Evolutionary conservation across 805 yeast genomes (phyloP), one percentile per base, ranked within the genome.

Genomic region (Kuraishia borneana): DNA sequence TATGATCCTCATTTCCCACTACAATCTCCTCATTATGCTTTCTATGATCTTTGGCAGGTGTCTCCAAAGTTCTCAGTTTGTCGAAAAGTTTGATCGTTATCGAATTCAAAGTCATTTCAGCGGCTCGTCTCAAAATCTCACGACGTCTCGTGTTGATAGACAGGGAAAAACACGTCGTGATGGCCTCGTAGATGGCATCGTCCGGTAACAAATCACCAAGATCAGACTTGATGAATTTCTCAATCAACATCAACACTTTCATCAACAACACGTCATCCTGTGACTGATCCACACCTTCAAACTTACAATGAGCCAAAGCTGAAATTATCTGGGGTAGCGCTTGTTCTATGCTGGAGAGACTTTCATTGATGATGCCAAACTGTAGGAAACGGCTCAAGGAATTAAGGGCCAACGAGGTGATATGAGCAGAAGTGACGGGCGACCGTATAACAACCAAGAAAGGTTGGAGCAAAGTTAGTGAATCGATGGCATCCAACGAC

Each of bases 81-180:
- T 64, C 56, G 52, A 87, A 87, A 5, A 87, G 67, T 36, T 72
- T 66, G 26, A 76, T 68, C 0, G 94, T 77, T 31, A 87, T 77
- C 2, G 76, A 58, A 26, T 72, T 62, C 67, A 85, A 68, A 1
- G 94, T 70, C 61, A 81, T 70, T 49, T 88, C 96, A 0, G 97
- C 96, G 0, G 94, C 81, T 39, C 80, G 73, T 47, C 97, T 67
- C 38, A 92, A 65, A 6, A 88, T 83, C 45, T 89, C 97, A 39
- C 94, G 78, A 52, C 96, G 71, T 51, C 88, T 72, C 58, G 84
- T 83, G 53, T 92, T 94, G 48, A 94, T 84, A 2, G 96, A 95
- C 55, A 92, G 68, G 4, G 94, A 79, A 50, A 92, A 68, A 38
- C 95, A 83, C 1, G 96, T 88, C 47, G 89, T 95, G 20, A 88